phyloP scores from a whole-genome alignment of 2,329 filamentous ascomycete species.

The Elsinoe necatrix region DNA sequence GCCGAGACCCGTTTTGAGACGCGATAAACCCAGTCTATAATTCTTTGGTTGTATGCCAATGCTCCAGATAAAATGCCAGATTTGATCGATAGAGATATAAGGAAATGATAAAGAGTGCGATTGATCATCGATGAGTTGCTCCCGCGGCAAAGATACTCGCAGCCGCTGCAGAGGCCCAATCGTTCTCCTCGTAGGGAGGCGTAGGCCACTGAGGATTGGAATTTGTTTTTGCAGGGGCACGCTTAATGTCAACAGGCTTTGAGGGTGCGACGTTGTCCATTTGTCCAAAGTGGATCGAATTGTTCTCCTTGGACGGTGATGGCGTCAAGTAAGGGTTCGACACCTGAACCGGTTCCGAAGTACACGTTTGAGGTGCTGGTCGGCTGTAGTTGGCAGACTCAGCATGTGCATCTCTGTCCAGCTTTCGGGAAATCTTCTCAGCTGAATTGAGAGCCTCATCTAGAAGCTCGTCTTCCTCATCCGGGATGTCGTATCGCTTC shows the following conservation, averaged over 20 bases:
- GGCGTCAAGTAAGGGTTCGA: constrained; percentile 58
- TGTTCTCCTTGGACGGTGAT: constrained; percentile 74
- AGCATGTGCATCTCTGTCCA: constrained; percentile 44
- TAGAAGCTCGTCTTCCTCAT: constrained; percentile 91
- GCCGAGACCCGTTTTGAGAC: constrained; percentile 10
- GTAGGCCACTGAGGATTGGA: constrained; percentile 75
- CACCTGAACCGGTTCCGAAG: constrained; percentile 51
- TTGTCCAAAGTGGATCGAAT: constrained; percentile 63
- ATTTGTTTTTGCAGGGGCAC: constrained; percentile 44
- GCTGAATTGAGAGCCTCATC: constrained; percentile 80
- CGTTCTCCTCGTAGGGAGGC: constrained; percentile 85
- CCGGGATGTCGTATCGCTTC: constrained; percentile 84
- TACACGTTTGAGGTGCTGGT: constrained; percentile 51
- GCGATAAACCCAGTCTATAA: constrained; percentile 14
- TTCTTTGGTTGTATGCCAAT: constrained; percentile 9
- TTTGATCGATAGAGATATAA: constrained; percentile 6
- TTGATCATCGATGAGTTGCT: constrained; percentile 33
- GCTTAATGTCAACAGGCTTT: constrained; percentile 62
- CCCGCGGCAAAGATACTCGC: constrained; percentile 73
- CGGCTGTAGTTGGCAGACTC: constrained; percentile 25
- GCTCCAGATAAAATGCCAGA: constrained; percentile 12
- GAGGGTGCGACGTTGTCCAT: constrained; percentile 54
- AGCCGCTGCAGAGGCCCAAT: constrained; percentile 78
- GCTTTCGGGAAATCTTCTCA: constrained; percentile 61
- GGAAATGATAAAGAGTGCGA: constrained; percentile 40